phyloP scores from a whole-genome alignment of 2,329 filamentous ascomycete species.

The Cercospora sp. region DNA sequence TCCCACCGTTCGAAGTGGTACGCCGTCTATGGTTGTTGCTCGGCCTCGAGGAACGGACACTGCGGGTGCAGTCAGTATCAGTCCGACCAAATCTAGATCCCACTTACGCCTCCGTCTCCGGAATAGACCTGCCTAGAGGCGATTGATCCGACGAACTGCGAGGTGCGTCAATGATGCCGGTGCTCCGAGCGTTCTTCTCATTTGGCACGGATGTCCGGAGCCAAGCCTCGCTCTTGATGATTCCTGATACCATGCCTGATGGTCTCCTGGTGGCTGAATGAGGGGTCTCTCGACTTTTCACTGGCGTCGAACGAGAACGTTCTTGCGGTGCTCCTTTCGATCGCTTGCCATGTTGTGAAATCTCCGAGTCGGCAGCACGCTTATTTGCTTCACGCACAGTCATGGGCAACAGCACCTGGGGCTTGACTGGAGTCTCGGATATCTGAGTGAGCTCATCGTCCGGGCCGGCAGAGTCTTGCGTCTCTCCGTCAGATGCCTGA shows the following conservation, averaged over 20 bases:
- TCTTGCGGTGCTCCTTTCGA: background rate
- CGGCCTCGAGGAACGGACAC: background rate
- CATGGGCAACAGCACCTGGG: background rate
- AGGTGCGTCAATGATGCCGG: background rate
- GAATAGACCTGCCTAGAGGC: background rate
- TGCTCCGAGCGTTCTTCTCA: background rate
- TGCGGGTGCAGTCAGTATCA: background rate
- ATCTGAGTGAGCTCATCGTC: background rate
- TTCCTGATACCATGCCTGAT: background rate
- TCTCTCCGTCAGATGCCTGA: background rate
- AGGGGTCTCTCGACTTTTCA: background rate
- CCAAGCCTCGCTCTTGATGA: background rate
- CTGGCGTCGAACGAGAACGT: background rate
- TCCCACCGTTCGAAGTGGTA: background rate
- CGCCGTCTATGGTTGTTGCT: background rate
- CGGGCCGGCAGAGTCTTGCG: background rate
- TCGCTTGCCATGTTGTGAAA: background rate
- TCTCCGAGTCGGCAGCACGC: background rate
- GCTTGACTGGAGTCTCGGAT: background rate
- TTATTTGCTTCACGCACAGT: background rate
- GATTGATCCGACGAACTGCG: background rate
- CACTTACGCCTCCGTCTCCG: background rate
- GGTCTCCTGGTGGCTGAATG: background rate
- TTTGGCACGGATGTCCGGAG: background rate
- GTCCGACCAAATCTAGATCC: too few species aligned